Evolutionary conservation across 164 flowering plant genomes (phyloP), one percentile per base, ranked within the genome.

Genomic region (Umbellularia californica): DNA sequence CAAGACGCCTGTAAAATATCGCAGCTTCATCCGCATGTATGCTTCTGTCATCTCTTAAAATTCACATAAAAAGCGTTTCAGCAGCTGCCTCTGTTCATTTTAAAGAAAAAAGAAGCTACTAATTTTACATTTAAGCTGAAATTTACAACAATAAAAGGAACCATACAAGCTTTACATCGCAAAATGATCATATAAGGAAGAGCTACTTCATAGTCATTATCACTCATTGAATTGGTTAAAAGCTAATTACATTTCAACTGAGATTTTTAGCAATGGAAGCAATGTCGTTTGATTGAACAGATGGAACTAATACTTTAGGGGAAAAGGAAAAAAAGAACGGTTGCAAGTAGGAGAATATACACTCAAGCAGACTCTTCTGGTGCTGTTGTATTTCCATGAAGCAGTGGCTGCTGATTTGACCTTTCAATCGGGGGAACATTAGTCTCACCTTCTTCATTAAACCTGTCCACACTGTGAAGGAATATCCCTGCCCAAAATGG

Each of bases 401-500:
- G 91, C 79, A 87, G 82, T 28, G 91, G 90, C 63, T 80, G 79
- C 30, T 74, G 77, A 79, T 79, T 85, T 30, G 84, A 77, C 67
- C 77, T 78, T 19, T 85, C 86, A 3, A 68, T 62, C 19, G 68
- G 47, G 20, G 62, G 24, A 24, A 22, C 73, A 51, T 73, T 70
- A 68, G 81, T 72, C 69, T 82, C 85, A 41, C 73, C 81, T 0
- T 89, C 88, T 84, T 90, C 93, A 50, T 88, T 73, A 74, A 78
- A 89, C 77, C 83, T 84, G 83, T 92, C 97, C 62, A 86, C 92
- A 35, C 90, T 81, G 20, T 74, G 84, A 51, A 90, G 77, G 71
- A 92, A 92, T 51, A 90, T 77, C 58, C 97, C 97, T 92, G 87
- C 78, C 69, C 76, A 74, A 27, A 20, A 24, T 17, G 12, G 62